Evolutionary conservation across 1,139 yeast genomes (phyloP).

Genomic region (Pichia sp.): DNA sequence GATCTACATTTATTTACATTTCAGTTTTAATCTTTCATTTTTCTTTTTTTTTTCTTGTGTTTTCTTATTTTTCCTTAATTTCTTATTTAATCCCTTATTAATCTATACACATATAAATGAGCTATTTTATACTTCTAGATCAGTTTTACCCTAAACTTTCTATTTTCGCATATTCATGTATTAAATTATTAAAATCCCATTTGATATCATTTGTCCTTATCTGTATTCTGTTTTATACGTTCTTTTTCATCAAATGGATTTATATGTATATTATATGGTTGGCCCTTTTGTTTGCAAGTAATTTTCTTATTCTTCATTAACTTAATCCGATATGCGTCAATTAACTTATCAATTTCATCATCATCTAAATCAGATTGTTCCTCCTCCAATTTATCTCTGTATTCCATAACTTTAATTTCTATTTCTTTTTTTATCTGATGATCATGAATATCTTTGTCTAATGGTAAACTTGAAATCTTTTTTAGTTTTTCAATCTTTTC

Average conservation of each 20-base stretch:
- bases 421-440: conserved; percentile 46
- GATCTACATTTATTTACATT: too few relatives aligned
- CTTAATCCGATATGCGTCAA: conserved; percentile 15
- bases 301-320: neutral
- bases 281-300: neutral
- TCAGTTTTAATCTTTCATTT: too few relatives aligned
- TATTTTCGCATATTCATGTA: too few relatives aligned
- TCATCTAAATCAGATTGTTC: conserved; percentile 21
- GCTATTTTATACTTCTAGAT: too few relatives aligned
- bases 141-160: too few relatives aligned
- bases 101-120: too few relatives aligned
- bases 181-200: too few relatives aligned
- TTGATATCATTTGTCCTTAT: neutral
- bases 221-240: neutral
- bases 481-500: conserved; percentile 22
- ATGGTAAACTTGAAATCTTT: conserved; percentile 20
- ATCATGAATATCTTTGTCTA: conserved; percentile 35
- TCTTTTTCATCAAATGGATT: conserved; percentile 14
- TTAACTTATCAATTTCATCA: conserved; percentile 18
- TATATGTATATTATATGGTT: conserved; percentile 14
- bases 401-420: conserved; percentile 50
- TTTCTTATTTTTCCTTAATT: too few relatives aligned
- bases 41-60: too few relatives aligned
- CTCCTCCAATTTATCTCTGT: conserved; percentile 52
- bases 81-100: too few relatives aligned